Base-by-base conservation (phyloP, 352 stramenopile genomes). In the Blastocystis sp. region DNA sequence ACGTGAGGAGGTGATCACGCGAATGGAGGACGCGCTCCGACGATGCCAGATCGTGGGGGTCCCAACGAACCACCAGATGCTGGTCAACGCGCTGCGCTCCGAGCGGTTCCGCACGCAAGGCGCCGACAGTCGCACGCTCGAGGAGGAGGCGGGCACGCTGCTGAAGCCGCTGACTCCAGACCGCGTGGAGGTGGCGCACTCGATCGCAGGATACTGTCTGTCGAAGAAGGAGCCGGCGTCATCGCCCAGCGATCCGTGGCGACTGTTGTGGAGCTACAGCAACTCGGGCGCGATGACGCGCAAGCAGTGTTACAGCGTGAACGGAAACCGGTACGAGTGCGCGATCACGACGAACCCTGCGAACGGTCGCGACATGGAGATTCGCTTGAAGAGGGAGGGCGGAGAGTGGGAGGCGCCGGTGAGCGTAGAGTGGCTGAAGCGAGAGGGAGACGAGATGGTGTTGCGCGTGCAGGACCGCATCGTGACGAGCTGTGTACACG, bases 31-130 rank as follows among this genome's bases (percentile, higher is more conserved):
- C 4, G 61, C 77, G 33, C 37, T 80, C 4, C 41, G 39, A 13
- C 69, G 37, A 29, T 62, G 69, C 31, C n/a, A 63, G 21, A 37
- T 80, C 24, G 29, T 61, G 39, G 45, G 45, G 31, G 69, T 80
- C 60, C 69, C 69, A 61, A 80, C 69, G 50, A 80, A 80, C 29
- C 35, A 39, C 9, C 69, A 26, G 55, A 37, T 80, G 39, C 55
- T 80, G 21, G 4, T 80, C 2, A 80, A 80, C 50, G 26, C 55
- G n/a, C 29, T 80, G 39, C 37, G 60, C 4, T 35, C 41, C 1
- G 24, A 62, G 41, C 24, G 24, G 2, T 80, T 62, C n/a, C 9
- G 69, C 55, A 19, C 26, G 16, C 26, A 62, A 1, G 69, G 69
- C 39, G 69, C 69, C 12, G 69, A 80, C 60, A 61, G 33, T 1